A percentile compares a stretch with the other conserved stretches of the same genome.
These are phyloP conservation scores for Lentinula aciculospora DNA, from an alignment of 768 basidiomycete genomes.

Conservation along the genomic window DNA sequence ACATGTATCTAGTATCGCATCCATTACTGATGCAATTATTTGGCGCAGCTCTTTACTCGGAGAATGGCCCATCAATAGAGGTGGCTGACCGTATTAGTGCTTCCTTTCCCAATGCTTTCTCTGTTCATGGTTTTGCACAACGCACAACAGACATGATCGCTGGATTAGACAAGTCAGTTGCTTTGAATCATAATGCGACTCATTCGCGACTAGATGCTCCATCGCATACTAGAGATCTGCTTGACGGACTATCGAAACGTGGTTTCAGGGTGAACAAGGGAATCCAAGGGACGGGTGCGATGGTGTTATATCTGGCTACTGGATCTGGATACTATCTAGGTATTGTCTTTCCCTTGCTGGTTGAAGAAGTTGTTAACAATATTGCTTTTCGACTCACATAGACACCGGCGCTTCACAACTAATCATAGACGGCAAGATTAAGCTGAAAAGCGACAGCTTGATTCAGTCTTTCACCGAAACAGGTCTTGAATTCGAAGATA, in stretches of 20 bases:
- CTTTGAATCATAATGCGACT: neutral
- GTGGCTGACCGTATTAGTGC: constrained; percentile 49
- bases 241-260: constrained; percentile 48
- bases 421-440: constrained; percentile 65
- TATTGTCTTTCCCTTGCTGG: constrained; percentile 13
- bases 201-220: neutral
- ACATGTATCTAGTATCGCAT: neutral
- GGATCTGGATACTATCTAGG: constrained; percentile 69
- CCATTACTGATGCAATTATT: too few species aligned
- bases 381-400: constrained; percentile 12
- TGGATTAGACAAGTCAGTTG: constrained; percentile 46
- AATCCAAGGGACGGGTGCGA: constrained; percentile 44
- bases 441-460: constrained; percentile 55
- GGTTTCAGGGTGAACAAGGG: constrained; percentile 57
- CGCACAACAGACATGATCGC: constrained; percentile 36
- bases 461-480: constrained; percentile 38
- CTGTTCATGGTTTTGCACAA: constrained; percentile 29
- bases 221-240: constrained; percentile 29
- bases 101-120: constrained; percentile 34
- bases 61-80: constrained; percentile 41
- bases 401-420: constrained; percentile 56
- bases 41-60: constrained; percentile 30
- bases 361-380: neutral
- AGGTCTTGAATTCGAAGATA: constrained; percentile 45
- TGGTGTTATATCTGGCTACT: constrained; percentile 38